phyloP scores from a whole-genome alignment of 2,329 filamentous ascomycete species.

The Trichoderma lentiforme region DNA sequence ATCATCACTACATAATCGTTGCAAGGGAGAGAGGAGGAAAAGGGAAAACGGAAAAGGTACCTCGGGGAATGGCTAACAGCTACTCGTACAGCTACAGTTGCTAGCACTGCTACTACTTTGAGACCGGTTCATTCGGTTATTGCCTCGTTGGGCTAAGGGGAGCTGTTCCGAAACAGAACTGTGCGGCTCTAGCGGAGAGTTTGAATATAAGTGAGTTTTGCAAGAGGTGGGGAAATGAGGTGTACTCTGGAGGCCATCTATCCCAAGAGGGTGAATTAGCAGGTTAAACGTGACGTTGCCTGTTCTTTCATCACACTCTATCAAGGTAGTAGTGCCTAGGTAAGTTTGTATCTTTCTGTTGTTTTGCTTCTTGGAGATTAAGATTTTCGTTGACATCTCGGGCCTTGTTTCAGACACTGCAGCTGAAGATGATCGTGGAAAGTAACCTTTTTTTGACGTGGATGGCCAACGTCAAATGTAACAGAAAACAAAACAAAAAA shows the following conservation, averaged over 20 bases:
- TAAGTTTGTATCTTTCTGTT: background rate
- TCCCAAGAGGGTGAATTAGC: background rate
- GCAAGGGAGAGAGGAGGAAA: background rate
- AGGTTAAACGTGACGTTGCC: background rate
- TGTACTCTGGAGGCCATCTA: too few relatives aligned
- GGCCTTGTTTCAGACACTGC: background rate
- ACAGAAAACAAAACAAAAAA: background rate
- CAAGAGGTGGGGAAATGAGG: background rate
- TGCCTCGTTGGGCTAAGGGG: background rate
- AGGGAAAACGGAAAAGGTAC: background rate
- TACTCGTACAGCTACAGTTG: too few relatives aligned
- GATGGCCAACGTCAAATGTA: background rate
- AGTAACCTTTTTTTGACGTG: background rate
- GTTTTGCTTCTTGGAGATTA: background rate
- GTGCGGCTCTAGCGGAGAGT: constrained; percentile 9
- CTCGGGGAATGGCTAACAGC: background rate
- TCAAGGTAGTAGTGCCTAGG: too few relatives aligned
- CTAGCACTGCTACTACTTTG: background rate
- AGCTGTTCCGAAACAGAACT: background rate
- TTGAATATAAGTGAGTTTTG: background rate
- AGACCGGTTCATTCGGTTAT: background rate
- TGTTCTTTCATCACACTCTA: too few relatives aligned
- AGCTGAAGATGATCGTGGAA: background rate
- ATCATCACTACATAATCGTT: background rate
- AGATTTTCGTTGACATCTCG: background rate